Evolutionary conservation across 2,329 filamentous ascomycete genomes (phyloP).

Genomic region (Graphilbum ipis-grandicollis): DNA sequence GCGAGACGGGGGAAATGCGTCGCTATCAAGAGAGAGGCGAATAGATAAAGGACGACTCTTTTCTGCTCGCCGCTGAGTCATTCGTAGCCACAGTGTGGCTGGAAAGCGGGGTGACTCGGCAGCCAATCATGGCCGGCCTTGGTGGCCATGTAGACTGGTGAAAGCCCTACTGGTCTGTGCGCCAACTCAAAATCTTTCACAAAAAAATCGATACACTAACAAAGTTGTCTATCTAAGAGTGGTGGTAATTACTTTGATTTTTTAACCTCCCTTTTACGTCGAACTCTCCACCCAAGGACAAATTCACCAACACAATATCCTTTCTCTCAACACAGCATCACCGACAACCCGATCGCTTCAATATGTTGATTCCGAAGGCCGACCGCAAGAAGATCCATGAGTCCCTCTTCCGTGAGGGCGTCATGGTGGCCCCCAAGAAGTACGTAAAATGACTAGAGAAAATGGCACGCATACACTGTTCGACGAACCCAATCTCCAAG

Average conservation of each 20-base stretch:
- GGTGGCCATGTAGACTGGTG: background rate
- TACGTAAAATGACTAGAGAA: constrained; percentile 4
- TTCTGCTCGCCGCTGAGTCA: background rate
- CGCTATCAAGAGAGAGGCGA: no score
- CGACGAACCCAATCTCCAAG: no score
- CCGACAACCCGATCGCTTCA: constrained; percentile 22
- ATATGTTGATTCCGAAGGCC: constrained; percentile 98
- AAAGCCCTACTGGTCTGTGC: constrained; percentile 10
- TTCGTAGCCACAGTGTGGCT: background rate
- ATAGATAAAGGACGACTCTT: no score
- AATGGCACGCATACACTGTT: background rate
- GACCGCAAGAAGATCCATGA: constrained; percentile 99
- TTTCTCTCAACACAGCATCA: constrained; percentile 9
- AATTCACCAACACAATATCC: no score
- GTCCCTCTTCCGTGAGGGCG: constrained; percentile 78
- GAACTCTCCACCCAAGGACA: background rate
- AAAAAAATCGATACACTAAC: constrained; percentile 6
- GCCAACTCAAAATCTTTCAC: constrained; percentile 6
- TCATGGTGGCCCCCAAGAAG: constrained; percentile 97
- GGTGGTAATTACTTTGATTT: constrained; percentile 1
- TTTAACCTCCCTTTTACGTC: background rate
- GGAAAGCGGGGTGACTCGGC: background rate
- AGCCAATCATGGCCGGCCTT: background rate
- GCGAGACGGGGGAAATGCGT: background rate
- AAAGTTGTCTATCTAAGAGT: no score